Conservation (phyloP, 2,329 filamentous ascomycete species). For the Aspergillus neoniger region DNA sequence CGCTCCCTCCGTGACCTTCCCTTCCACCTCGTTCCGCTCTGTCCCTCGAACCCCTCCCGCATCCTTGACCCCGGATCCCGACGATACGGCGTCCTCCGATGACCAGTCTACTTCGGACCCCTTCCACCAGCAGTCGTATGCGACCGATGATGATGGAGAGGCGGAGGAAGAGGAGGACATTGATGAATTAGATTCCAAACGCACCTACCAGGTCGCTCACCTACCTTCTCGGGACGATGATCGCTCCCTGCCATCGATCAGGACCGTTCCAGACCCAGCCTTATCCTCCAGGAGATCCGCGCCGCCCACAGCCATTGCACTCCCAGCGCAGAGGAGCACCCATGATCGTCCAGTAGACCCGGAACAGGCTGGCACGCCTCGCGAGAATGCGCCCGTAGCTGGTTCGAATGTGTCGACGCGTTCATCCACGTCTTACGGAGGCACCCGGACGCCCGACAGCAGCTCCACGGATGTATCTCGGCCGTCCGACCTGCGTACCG, state of each 20-base stretch:
- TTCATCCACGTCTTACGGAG: slow-evolving; percentile 13
- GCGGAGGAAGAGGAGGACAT: background rate
- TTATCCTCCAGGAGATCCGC: slow-evolving; percentile 16
- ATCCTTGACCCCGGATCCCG: slow-evolving; percentile 26
- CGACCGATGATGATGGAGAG: slow-evolving; percentile 28
- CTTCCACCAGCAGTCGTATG: slow-evolving; percentile 37
- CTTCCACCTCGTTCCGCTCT: slow-evolving; percentile 19
- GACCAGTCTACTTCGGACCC: slow-evolving; percentile 40
- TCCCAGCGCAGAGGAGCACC: background rate
- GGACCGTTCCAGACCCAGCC: slow-evolving; percentile 16
- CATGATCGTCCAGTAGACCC: background rate
- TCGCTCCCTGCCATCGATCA: slow-evolving; percentile 11
- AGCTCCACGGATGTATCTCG: slow-evolving; percentile 54
- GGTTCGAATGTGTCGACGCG: slow-evolving; percentile 10
- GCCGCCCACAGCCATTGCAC: background rate
- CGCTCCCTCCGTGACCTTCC: slow-evolving; percentile 17
- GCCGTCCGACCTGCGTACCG: slow-evolving; percentile 39
- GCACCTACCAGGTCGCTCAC: slow-evolving; percentile 5
- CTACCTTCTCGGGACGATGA: slow-evolving; percentile 10
- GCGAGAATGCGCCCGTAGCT: slow-evolving; percentile 1
- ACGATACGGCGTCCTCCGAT: slow-evolving; percentile 34
- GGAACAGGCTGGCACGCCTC: background rate
- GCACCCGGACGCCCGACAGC: slow-evolving; percentile 38
- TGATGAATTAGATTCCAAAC: background rate
- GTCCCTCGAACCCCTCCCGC: slow-evolving; percentile 24